These are phyloP conservation scores for Porodaedalea pini DNA, from an alignment of 1,284 basidiomycete genomes.

Conservation along the genomic window DNA sequence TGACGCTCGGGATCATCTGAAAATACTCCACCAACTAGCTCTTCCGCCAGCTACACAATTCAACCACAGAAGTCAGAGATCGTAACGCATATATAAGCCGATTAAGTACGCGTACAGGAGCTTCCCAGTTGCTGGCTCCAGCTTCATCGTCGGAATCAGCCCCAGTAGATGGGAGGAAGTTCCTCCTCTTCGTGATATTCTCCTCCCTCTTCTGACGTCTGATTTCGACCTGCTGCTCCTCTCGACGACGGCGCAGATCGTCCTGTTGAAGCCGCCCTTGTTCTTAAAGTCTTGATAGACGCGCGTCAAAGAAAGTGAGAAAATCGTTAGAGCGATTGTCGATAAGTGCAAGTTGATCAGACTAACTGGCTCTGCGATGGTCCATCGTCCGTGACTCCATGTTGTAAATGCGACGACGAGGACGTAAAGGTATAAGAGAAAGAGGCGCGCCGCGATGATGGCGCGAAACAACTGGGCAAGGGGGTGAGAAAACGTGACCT, in stretches of 20 bases:
- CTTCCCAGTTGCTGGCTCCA: constrained; percentile 67
- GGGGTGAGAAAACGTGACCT: constrained; percentile 4
- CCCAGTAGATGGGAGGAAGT: constrained; percentile 73
- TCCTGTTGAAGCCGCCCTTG: constrained; percentile 83
- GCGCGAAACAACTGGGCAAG: constrained; percentile 11
- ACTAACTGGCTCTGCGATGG: constrained; percentile 20
- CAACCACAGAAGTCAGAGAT: constrained; percentile 21
- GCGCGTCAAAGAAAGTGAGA: constrained; percentile 1
- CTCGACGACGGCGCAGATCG: constrained; percentile 87
- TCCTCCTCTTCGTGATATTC: constrained; percentile 93
- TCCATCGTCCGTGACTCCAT: constrained; percentile 21
- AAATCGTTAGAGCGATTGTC: not conserved
- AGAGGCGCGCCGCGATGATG: constrained; percentile 12
- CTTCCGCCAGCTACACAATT: constrained; percentile 68
- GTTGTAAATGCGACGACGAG: not conserved
- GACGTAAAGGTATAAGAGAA: constrained; percentile 6
- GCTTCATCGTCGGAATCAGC: constrained; percentile 87
- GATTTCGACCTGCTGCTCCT: constrained; percentile 98
- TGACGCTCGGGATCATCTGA: constrained; percentile 89
- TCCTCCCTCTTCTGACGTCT: constrained; percentile 94
- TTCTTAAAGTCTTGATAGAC: constrained; percentile 59
- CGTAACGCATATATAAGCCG: constrained; percentile 19
- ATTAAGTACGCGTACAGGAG: constrained; percentile 53
- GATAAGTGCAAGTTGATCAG: not conserved
- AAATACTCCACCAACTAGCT: constrained; percentile 93